Evolutionary conservation across 768 basidiomycete species (phyloP), one percentile per base, ranked within the genome.

Genomic region (Mycena latifolia): DNA sequence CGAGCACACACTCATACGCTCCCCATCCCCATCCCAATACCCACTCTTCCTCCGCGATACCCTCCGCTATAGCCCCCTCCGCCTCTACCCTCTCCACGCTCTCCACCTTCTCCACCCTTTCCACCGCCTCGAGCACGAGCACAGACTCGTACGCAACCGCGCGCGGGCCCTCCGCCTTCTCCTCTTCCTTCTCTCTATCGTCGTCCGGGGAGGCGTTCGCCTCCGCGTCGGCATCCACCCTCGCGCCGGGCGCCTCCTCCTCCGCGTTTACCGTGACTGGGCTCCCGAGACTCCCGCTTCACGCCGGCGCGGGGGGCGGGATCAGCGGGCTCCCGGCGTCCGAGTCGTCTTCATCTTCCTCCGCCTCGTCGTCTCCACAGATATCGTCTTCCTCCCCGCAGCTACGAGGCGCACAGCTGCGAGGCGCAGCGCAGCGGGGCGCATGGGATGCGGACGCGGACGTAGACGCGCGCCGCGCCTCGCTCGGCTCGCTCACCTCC

Each of bases 111-210:
- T 18, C 33, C 18, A 24, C 10, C 31, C 25, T 20, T 15, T 27
- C 39, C 33, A 20, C 29, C 28, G 11, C 41, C 3, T 5, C 27
- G 18, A 47, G 29, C 51, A 29, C 58, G 11, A 50, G 41, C 55
- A 58, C 51, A 1, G 22, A n/a, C 33, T 65, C 64, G 15, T 60
- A 59, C 31, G 58, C 53, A 20, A 37, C 65, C 55, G 47, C 65
- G 18, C 46, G 22, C 57, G 24, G 22, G 24, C 35, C 54, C 18
- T 51, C 50, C 20, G 20, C 35, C 5, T 60, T 45, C 35, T 47
- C 62, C 24, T 31, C 50, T 8, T 20, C 35, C 2, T 55, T 28
- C 35, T 37, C 62, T 7, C 14, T 35, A 6, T 35, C 33, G 6
- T 35, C 33, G 33, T 35, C 33, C 14, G 33, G 33, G 33, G 33